Evolutionary conservation across 768 basidiomycete species (phyloP).

Genomic region (Lentinula sp.): DNA sequence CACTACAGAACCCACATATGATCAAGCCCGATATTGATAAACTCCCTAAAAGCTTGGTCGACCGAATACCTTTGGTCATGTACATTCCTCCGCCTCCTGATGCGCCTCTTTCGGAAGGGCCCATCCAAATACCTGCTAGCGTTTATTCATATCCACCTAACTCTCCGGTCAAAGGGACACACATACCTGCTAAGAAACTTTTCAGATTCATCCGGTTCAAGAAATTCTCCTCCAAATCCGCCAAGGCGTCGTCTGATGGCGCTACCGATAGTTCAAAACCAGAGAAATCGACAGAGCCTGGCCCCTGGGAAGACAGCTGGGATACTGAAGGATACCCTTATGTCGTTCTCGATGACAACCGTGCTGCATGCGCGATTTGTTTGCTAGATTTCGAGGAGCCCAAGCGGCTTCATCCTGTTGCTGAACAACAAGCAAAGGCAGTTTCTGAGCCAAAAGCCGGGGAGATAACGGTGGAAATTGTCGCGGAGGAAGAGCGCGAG

Average conservation of each 20-base stretch:
- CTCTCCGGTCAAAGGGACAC: conserved; percentile 14
- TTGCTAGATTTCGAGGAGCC: conserved; percentile 83
- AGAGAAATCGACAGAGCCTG: conserved; percentile 20
- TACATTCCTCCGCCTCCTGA: conserved; percentile 80
- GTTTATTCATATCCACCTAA: conserved; percentile 62
- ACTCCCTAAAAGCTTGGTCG: conserved; percentile 63
- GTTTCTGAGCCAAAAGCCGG: not conserved
- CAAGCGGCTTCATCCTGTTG: conserved; percentile 22
- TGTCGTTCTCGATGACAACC: conserved; percentile 74
- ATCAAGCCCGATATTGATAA: conserved; percentile 79
- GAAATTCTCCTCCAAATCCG: conserved; percentile 16
- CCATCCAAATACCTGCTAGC: conserved; percentile 38
- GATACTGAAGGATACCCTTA: conserved; percentile 75
- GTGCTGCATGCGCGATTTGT: conserved; percentile 81
- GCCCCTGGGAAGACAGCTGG: conserved; percentile 76
- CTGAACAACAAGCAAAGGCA: conserved; percentile 11
- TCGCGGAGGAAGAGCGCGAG: conserved; percentile 29
- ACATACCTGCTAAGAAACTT: conserved; percentile 31
- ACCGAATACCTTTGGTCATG: conserved; percentile 76
- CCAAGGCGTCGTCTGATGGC: conserved; percentile 7
- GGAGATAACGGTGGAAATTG: conserved; percentile 27
- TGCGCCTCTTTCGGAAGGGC: conserved; percentile 20
- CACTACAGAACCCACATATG: conserved; percentile 63
- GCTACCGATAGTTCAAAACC: conserved; percentile 8
- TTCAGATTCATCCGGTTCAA: conserved; percentile 45